Conservation (phyloP, 2,329 filamentous ascomycete species). For the Podosphaera xanthii region DNA sequence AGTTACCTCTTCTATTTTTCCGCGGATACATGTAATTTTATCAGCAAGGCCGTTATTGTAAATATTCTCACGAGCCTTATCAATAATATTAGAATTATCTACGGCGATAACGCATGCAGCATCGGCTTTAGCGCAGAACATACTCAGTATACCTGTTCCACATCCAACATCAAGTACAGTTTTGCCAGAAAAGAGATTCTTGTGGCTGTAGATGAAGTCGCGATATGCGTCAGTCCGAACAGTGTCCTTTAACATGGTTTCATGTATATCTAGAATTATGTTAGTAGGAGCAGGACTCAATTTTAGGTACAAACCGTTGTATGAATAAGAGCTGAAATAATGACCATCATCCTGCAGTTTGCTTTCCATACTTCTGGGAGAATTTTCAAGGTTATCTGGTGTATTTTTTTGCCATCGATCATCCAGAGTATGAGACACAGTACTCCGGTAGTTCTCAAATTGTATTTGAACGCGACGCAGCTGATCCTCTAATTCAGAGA, state of each 20-base stretch:
- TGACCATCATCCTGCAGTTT: slow-evolving; percentile 30
- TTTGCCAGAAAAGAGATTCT: slow-evolving; percentile 67
- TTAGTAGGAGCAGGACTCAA: neutral
- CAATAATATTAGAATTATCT: slow-evolving; percentile 76
- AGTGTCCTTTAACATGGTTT: slow-evolving; percentile 82
- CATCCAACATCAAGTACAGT: slow-evolving; percentile 81
- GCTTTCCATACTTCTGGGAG: slow-evolving; percentile 9
- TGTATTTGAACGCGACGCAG: slow-evolving; percentile 18
- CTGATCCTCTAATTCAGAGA: slow-evolving; percentile 19
- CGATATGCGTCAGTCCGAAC: slow-evolving; percentile 79
- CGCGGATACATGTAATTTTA: slow-evolving; percentile 56
- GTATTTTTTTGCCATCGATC: slow-evolving; percentile 17
- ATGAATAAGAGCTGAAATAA: slow-evolving; percentile 42
- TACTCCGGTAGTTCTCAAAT: slow-evolving; percentile 19
- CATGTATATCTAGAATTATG: slow-evolving; percentile 51
- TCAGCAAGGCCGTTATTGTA: slow-evolving; percentile 55
- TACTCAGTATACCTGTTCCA: slow-evolving; percentile 66
- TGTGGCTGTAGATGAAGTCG: slow-evolving; percentile 86
- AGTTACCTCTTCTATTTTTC: slow-evolving; percentile 69
- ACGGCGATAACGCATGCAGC: slow-evolving; percentile 74
- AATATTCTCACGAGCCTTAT: slow-evolving; percentile 67
- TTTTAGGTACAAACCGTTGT: slow-evolving; percentile 29
- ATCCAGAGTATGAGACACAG: slow-evolving; percentile 20
- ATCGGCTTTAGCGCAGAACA: slow-evolving; percentile 84
- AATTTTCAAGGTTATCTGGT: slow-evolving; percentile 6